A percentile compares a stretch with the other conserved stretches of the same genome.
Conservation (phyloP, 805 yeast genomes). For the Blastobotrys parvus region DNA sequence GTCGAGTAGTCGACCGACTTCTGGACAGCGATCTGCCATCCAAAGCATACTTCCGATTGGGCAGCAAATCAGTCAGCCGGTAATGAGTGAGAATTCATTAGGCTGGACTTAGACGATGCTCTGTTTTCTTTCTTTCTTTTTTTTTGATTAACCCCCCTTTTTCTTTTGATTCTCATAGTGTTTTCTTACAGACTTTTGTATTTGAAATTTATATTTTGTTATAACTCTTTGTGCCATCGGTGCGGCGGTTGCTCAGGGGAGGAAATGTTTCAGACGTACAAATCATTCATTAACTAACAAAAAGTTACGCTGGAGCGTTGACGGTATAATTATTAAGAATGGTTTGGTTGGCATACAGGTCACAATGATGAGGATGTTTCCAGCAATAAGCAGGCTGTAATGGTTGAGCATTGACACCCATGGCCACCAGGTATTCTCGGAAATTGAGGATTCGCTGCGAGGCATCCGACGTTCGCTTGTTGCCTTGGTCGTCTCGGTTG, state of each 20-base stretch:
- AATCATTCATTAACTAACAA: neutral
- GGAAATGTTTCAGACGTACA: no score
- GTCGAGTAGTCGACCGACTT: slow-evolving; percentile 4
- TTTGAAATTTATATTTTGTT: neutral
- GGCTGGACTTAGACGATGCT: slow-evolving; percentile 27
- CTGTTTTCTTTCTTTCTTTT: neutral
- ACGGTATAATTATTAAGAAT: neutral
- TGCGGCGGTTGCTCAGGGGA: neutral
- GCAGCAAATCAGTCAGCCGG: slow-evolving; percentile 31
- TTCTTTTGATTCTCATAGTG: no score
- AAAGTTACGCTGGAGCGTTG: neutral
- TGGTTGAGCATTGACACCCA: slow-evolving; percentile 31
- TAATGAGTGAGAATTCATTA: slow-evolving; percentile 33
- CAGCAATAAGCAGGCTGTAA: slow-evolving; percentile 33
- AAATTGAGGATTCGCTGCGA: slow-evolving; percentile 33
- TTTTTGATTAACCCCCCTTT: neutral
- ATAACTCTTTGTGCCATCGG: neutral
- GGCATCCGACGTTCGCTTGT: slow-evolving; percentile 25
- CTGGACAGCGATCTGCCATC: neutral
- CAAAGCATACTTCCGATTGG: slow-evolving; percentile 18
- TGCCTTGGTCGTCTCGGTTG: slow-evolving; percentile 27
- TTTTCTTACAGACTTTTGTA: neutral
- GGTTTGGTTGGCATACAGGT: slow-evolving; percentile 16
- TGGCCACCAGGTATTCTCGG: slow-evolving; percentile 33
- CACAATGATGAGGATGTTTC: slow-evolving; percentile 34